Evolutionary conservation across 345 rosid genomes (phyloP).

Genomic region (Salix koriyanagi): DNA sequence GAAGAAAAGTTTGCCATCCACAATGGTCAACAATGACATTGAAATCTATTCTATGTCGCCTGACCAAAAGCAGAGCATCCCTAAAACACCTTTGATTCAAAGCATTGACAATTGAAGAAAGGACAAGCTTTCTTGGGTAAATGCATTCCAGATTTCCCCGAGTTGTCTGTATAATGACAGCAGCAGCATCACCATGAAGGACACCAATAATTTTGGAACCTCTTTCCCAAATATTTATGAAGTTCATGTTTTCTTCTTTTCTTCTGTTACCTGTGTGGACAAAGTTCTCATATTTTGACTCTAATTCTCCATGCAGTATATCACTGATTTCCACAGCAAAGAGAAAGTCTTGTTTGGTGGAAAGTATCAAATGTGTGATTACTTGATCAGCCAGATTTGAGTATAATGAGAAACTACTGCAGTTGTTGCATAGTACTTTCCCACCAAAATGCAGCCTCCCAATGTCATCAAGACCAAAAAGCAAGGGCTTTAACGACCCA

Average conservation of each 20-base stretch:
- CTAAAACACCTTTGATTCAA: slow-evolving; percentile 60
- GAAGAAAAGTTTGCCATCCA: slow-evolving; percentile 80
- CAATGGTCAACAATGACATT: slow-evolving; percentile 74
- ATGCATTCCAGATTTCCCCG: slow-evolving; percentile 89
- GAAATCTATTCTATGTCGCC: slow-evolving; percentile 92
- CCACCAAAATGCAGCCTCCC: slow-evolving; percentile 69
- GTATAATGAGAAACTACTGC: slow-evolving; percentile 82
- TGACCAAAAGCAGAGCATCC: slow-evolving; percentile 85
- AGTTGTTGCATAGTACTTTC: slow-evolving; percentile 67
- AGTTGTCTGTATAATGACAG: slow-evolving; percentile 72
- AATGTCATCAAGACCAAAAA: slow-evolving; percentile 80
- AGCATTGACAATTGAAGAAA: slow-evolving; percentile 70
- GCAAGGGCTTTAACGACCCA: slow-evolving; percentile 43
- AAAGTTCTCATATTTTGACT: slow-evolving; percentile 52
- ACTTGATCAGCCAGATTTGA: slow-evolving; percentile 65
- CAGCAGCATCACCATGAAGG: slow-evolving; percentile 87
- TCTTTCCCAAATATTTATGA: slow-evolving; percentile 79
- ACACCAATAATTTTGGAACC: slow-evolving; percentile 83
- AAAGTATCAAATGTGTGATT: slow-evolving; percentile 72
- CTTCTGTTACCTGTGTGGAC: slow-evolving; percentile 40
- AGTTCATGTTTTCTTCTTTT: slow-evolving; percentile 56
- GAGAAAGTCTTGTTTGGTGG: slow-evolving; percentile 84
- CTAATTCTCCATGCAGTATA: slow-evolving; percentile 52
- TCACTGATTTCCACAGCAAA: slow-evolving; percentile 69
- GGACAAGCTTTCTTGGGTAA: slow-evolving; percentile 88